Conservation (phyloP, 305 asterid genomes). For the Nicotiana rustica region DNA sequence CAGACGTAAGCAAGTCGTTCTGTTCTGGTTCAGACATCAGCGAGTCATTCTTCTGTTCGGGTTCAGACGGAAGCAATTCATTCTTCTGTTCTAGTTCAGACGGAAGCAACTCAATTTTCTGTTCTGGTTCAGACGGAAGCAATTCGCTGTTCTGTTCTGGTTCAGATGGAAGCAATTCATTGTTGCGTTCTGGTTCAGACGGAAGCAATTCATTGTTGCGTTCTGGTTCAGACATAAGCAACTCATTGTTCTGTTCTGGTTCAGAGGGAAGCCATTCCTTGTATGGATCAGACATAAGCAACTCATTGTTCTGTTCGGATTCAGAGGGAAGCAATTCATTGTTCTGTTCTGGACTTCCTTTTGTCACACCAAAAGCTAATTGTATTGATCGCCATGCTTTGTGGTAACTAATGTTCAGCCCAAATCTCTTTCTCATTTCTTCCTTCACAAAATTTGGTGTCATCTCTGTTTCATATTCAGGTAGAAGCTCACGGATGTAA, state of each 20-base stretch:
- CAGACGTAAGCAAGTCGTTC: background rate
- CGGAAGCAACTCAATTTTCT: background rate
- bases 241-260: background rate
- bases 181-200: background rate
- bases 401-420: constrained; percentile 33
- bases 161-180: background rate
- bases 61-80: background rate
- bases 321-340: constrained; percentile 28
- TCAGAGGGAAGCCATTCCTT: background rate
- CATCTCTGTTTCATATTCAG: constrained; percentile 31
- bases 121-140: background rate
- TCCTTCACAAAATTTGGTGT: constrained; percentile 35
- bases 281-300: background rate
- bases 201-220: background rate
- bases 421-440: constrained; percentile 34
- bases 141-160: background rate
- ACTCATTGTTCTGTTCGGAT: constrained; percentile 22
- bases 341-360: constrained; percentile 28
- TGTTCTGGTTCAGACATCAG: background rate
- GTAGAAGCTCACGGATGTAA: constrained; percentile 33
- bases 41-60: background rate
- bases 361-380: constrained; percentile 33
- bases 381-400: constrained; percentile 36
- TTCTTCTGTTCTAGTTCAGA: too few relatives aligned
- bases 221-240: background rate